phyloP scores from a whole-genome alignment of 345 rosid genomes.

The Salix suchowensis region DNA sequence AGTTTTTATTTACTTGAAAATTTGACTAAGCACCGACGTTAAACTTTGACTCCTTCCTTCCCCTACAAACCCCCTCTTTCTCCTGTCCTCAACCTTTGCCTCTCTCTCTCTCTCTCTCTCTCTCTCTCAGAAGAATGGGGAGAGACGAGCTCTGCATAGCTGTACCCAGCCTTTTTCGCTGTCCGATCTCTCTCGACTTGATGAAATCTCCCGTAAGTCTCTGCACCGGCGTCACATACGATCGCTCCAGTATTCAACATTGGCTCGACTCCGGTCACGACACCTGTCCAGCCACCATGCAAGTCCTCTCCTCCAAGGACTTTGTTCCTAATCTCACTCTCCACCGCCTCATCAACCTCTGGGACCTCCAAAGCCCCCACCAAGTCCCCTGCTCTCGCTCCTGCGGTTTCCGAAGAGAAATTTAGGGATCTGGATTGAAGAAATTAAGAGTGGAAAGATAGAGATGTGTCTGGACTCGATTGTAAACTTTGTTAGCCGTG shows the following conservation, averaged over 20 bases:
- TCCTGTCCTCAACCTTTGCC: neutral
- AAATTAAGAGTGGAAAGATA: neutral
- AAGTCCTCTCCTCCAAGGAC: constrained; percentile 23
- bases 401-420: constrained; percentile 1
- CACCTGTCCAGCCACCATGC: constrained; percentile 32
- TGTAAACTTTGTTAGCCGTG: constrained; percentile 4
- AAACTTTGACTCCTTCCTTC: constrained; percentile 14
- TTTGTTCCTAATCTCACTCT: constrained; percentile 27
- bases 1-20: neutral
- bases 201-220: constrained; percentile 30
- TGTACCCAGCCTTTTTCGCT: constrained; percentile 21
- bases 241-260: constrained; percentile 28
- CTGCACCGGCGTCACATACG: constrained; percentile 30
- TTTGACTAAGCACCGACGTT: constrained; percentile 25
- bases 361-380: neutral
- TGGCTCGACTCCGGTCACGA: constrained; percentile 31
- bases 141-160: constrained; percentile 23
- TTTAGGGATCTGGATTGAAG: constrained; percentile 12
- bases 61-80: constrained; percentile 11
- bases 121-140: constrained; percentile 13
- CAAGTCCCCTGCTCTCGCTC: constrained; percentile 2
- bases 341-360: constrained; percentile 22
- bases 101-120: neutral
- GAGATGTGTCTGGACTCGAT: constrained; percentile 9
- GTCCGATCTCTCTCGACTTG: constrained; percentile 26